Evolutionary conservation across 495 filamentous ascomycete species (phyloP).

Genomic region (Neurospora sp.): DNA sequence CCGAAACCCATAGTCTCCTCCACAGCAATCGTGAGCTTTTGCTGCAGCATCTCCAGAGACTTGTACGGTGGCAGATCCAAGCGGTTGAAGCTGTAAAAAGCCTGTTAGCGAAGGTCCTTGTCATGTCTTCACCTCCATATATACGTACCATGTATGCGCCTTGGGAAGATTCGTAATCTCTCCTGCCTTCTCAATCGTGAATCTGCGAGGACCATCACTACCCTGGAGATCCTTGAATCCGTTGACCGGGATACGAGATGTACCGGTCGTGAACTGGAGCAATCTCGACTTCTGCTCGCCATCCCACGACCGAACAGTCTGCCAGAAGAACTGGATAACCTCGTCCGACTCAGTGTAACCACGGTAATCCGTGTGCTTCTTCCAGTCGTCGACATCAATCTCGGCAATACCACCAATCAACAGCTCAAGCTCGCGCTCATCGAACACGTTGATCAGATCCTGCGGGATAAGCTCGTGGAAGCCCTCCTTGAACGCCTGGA

Average conservation of each 20-base stretch:
- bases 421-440: slow-evolving; percentile 93
- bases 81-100: slow-evolving; percentile 73
- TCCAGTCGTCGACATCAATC: slow-evolving; percentile 99
- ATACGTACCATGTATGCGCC: slow-evolving; percentile 89
- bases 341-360: slow-evolving; percentile 98
- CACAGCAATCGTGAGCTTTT: slow-evolving; percentile 89
- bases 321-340: slow-evolving; percentile 98
- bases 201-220: slow-evolving; percentile 86
- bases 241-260: slow-evolving; percentile 96
- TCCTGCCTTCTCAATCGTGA: slow-evolving; percentile 97
- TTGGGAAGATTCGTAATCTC: slow-evolving; percentile 86
- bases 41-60: slow-evolving; percentile 67
- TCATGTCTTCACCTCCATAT: not conserved
- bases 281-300: slow-evolving; percentile 95
- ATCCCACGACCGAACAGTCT: slow-evolving; percentile 91
- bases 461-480: slow-evolving; percentile 97
- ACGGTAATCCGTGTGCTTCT: slow-evolving; percentile 99
- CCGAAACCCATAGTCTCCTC: slow-evolving; percentile 99
- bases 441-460: slow-evolving; percentile 96
- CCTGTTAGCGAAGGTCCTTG: slow-evolving; percentile 20
- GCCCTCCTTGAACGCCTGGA: slow-evolving; percentile 92
- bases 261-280: slow-evolving; percentile 95
- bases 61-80: slow-evolving; percentile 95
- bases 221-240: slow-evolving; percentile 99
- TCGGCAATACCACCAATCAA: slow-evolving; percentile 98